phyloP scores from a whole-genome alignment of 2,329 filamentous ascomycete species.

The Coniochaeta hoffmannii region DNA sequence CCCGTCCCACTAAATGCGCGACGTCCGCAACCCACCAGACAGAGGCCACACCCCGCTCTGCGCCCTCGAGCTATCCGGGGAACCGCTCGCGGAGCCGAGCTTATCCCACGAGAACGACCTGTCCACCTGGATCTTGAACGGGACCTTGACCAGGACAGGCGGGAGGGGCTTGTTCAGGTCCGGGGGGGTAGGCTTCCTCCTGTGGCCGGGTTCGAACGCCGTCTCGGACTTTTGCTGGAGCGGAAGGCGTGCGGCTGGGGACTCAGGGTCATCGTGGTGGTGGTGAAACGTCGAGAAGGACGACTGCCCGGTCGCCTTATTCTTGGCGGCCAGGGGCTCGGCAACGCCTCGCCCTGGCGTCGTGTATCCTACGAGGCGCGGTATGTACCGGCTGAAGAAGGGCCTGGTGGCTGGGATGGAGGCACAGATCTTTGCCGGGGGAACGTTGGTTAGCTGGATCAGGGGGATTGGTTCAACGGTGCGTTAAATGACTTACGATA shows the following conservation, averaged over 20 bases:
- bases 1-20: neutral
- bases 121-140: neutral
- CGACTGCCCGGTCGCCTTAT: neutral
- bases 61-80: neutral
- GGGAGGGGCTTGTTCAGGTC: slow-evolving; percentile 1
- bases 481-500: slow-evolving; percentile 23
- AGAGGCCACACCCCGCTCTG: neutral
- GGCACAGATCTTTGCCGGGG: slow-evolving; percentile 32
- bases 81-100: neutral
- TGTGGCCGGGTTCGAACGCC: neutral
- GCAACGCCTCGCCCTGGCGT: slow-evolving; percentile 2
- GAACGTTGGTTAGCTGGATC: neutral
- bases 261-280: neutral
- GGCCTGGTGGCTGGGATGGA: slow-evolving; percentile 36
- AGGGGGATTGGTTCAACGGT: neutral
- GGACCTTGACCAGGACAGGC: neutral
- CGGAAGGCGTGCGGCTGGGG: neutral
- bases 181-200: neutral
- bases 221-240: neutral
- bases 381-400: slow-evolving; percentile 31
- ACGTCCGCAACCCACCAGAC: neutral
- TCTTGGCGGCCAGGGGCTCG: slow-evolving; percentile 8
- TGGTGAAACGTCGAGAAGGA: neutral
- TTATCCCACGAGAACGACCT: slow-evolving; percentile 1
- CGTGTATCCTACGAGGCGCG: slow-evolving; percentile 15